These are phyloP conservation scores for Taphrina wiesneri DNA, from an alignment of 1,139 yeast species.

Conservation along the genomic window DNA sequence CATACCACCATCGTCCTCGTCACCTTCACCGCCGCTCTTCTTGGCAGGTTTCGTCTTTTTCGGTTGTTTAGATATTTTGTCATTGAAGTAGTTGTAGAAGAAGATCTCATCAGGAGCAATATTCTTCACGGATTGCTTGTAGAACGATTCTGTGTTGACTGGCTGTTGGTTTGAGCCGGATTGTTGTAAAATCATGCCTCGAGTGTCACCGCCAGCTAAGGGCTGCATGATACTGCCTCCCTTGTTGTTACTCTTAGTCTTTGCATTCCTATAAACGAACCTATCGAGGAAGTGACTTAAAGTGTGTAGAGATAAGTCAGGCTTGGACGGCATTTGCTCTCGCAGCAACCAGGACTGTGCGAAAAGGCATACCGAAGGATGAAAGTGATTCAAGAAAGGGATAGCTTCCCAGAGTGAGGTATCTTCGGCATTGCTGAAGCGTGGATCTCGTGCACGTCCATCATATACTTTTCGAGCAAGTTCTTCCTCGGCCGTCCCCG, in stretches of 20 bases:
- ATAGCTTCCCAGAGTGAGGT: conserved; percentile 80
- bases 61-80: conserved; percentile 12
- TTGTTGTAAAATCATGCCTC: conserved; percentile 74
- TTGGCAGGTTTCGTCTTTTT: conserved; percentile 39
- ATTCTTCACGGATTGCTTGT: conserved; percentile 60
- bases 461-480: conserved; percentile 56
- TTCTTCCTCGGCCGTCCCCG: conserved; percentile 36
- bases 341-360: conserved; percentile 59
- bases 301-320: conserved; percentile 86
- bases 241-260: conserved; percentile 57
- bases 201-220: conserved; percentile 77
- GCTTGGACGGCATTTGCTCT: conserved; percentile 58
- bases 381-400: conserved; percentile 76
- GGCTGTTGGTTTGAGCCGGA: conserved; percentile 53
- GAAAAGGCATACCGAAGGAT: conserved; percentile 84
- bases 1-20: conserved; percentile 36
- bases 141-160: conserved; percentile 83
- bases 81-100: conserved; percentile 81
- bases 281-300: conserved; percentile 89
- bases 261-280: conserved; percentile 91
- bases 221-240: conserved; percentile 98
- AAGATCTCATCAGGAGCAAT: conserved; percentile 86
- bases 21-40: conserved; percentile 39
- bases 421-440: conserved; percentile 74
- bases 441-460: conserved; percentile 87